Conservation (phyloP, 2,329 filamentous ascomycete species). For the Xylariales sp. region DNA sequence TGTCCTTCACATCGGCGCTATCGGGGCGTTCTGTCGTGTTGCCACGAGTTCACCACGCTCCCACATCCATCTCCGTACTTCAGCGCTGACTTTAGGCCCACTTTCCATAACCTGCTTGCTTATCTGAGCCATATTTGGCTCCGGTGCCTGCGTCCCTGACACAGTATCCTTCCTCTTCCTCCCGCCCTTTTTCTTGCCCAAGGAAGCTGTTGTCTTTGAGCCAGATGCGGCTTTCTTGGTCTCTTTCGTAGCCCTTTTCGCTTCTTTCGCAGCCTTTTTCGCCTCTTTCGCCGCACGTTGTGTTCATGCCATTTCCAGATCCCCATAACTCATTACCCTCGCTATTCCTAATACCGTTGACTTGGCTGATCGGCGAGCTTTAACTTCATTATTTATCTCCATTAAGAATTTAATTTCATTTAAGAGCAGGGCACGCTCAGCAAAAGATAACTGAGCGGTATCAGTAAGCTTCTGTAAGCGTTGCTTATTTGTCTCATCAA, state of each 20-base stretch:
- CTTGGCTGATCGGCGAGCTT: background rate
- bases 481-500: background rate
- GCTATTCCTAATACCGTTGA: too few species aligned
- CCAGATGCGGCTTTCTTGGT: background rate
- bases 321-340: background rate
- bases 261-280: constrained; percentile 1
- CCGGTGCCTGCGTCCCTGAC: background rate
- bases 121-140: background rate
- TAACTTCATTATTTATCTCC: background rate
- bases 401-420: background rate
- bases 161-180: background rate
- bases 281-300: too few species aligned
- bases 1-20: constrained; percentile 1
- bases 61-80: background rate
- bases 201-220: background rate
- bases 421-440: background rate
- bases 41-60: background rate
- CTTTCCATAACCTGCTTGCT: background rate
- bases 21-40: background rate
- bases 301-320: background rate
- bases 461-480: background rate
- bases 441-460: background rate
- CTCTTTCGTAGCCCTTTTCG: background rate
- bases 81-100: background rate
- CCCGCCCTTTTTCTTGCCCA: background rate